Evolutionary conservation across 139 green algal species (phyloP).

Genomic region (Chlamydomonas urium): DNA sequence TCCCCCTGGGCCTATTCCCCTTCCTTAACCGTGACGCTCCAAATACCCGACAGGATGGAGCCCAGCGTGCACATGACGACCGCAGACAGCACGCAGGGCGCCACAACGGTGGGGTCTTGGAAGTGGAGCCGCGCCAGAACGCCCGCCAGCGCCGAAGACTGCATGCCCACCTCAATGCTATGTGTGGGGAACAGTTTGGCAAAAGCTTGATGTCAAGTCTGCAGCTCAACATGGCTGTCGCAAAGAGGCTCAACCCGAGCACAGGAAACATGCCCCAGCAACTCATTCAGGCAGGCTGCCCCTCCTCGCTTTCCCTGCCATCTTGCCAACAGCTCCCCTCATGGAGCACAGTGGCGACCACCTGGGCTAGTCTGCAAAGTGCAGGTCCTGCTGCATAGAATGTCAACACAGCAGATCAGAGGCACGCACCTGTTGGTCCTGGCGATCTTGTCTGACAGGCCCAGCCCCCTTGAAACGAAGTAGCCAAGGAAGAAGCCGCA

Average conservation of each 20-base stretch:
- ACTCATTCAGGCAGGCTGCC: too few species aligned
- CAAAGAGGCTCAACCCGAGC: too few species aligned
- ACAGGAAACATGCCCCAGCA: too few species aligned
- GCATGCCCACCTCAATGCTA: conserved; percentile 43
- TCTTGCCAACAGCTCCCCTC: too few species aligned
- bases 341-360: too few species aligned
- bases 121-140: conserved; percentile 59
- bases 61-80: conserved; percentile 50
- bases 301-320: too few species aligned
- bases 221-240: too few species aligned
- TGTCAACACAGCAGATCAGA: neutral
- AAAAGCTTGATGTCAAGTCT: neutral
- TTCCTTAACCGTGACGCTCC: conserved; percentile 28
- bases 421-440: conserved; percentile 59
- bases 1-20: conserved; percentile 9
- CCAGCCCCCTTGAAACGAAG: conserved; percentile 37
- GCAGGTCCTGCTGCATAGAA: neutral
- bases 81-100: conserved; percentile 47
- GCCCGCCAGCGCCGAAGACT: conserved; percentile 45
- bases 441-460: conserved; percentile 43
- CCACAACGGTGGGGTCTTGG: conserved; percentile 42
- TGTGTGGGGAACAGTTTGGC: too few species aligned
- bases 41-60: conserved; percentile 46
- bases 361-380: too few species aligned
- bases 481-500: conserved; percentile 57